Base-by-base conservation (phyloP, 2,329 filamentous ascomycete genomes). In the Arthroderma uncinatum region DNA sequence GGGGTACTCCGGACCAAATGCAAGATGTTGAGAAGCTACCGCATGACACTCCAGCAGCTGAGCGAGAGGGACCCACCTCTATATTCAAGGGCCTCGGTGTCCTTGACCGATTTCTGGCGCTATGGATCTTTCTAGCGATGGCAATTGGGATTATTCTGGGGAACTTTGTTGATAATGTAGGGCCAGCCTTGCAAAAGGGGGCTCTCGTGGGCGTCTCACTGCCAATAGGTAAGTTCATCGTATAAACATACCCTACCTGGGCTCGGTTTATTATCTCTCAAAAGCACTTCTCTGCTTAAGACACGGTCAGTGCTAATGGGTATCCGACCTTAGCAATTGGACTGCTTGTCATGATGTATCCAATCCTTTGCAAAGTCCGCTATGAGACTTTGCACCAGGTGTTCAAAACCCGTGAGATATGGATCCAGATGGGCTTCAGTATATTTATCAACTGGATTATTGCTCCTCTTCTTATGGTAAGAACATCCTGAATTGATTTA, bases 281-380 rank as follows among this genome's bases (percentile, higher is more conserved):
- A 47, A n/a, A 16, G n/a, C 25, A 2, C 5, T 2, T 4, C 36
- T 19, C 4, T 36, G 23, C n/a, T 23, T 14, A 23, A 16, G 4
- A 14, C 12, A n/a, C 6, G 6, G 4, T 19, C 6, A 4, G 12
- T 37, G 30, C 50, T 53, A 33, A 42, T 36, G 5, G 3, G 44
- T 40, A 58, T 28, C 53, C 21, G 34, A 59, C 10, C 42, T 4
- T 44, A 87, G 88, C 89, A 0, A 74, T 94, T 52, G 89, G 89
- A 0, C 73, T 95, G 0, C 77, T 95, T 1, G 83, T 94, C 42
- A 95, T 95, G 89, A 95, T 95, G 88, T 95, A 93, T 66, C 90
- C 89, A 0, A 94, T 95, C 59, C 75, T 95, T 0, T 94, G 88
- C 78, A 93, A 93, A 69, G 86, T 94, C 4, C 82, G 82, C 40